Percentiles rank a stretch among this genome's conserved stretches.
Conservation (phyloP, 805 yeast genomes). For the Candida gorgasii region DNA sequence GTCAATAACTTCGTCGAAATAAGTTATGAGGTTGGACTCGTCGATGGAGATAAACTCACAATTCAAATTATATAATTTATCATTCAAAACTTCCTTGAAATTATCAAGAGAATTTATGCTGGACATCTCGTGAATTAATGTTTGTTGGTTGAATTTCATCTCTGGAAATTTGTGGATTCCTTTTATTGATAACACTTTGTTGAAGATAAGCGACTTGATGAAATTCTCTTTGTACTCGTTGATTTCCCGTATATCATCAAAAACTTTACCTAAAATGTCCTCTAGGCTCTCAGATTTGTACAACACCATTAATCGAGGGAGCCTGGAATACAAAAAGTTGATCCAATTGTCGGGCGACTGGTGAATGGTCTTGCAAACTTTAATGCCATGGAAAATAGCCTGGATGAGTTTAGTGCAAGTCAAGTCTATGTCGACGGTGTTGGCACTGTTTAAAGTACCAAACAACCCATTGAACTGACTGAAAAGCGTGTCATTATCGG, state of each 20-base stretch:
- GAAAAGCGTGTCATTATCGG: slow-evolving; percentile 11
- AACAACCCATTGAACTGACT: slow-evolving; percentile 9
- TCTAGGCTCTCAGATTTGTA: slow-evolving; percentile 19
- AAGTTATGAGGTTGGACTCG: slow-evolving; percentile 38
- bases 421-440: slow-evolving; percentile 5
- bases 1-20: slow-evolving; percentile 21
- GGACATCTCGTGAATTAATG: slow-evolving; percentile 27
- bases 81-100: slow-evolving; percentile 25
- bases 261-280: slow-evolving; percentile 13
- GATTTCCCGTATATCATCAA: slow-evolving; percentile 8
- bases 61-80: slow-evolving; percentile 34
- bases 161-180: slow-evolving; percentile 26
- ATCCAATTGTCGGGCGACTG: slow-evolving; percentile 34
- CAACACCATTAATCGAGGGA: slow-evolving; percentile 26
- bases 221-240: slow-evolving; percentile 23
- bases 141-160: slow-evolving; percentile 23
- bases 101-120: slow-evolving; percentile 24
- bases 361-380: slow-evolving; percentile 14
- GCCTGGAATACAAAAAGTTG: slow-evolving; percentile 31
- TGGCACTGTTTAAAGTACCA: background rate
- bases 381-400: slow-evolving; percentile 13
- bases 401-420: slow-evolving; percentile 13
- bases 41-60: slow-evolving; percentile 42
- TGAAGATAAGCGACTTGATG: slow-evolving; percentile 31
- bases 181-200: slow-evolving; percentile 26